Conservation (phyloP, 257 asterid species). For the Fraxinus pennsylvanica region DNA sequence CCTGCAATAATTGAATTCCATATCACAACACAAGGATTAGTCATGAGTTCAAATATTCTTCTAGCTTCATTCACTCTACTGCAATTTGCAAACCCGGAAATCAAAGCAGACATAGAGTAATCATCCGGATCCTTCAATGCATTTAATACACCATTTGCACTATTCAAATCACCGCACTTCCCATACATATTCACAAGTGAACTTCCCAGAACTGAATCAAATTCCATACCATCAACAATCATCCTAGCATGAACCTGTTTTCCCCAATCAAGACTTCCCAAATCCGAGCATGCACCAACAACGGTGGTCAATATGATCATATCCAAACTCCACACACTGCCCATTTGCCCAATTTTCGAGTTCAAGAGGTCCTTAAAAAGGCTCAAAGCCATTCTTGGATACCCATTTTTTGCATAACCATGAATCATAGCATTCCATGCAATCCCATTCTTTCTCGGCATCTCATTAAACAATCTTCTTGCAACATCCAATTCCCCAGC, state of each 20-base stretch:
- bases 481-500: slow-evolving; percentile 60
- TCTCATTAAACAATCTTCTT: slow-evolving; percentile 40
- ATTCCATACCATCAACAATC: slow-evolving; percentile 47
- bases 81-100: slow-evolving; percentile 61
- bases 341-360: slow-evolving; percentile 34
- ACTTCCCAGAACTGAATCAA: slow-evolving; percentile 67
- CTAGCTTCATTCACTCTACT: slow-evolving; percentile 70
- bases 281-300: slow-evolving; percentile 61
- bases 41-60: slow-evolving; percentile 45
- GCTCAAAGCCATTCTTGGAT: slow-evolving; percentile 45
- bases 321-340: slow-evolving; percentile 38
- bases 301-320: slow-evolving; percentile 61
- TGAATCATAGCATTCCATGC: slow-evolving; percentile 76
- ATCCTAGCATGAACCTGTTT: slow-evolving; percentile 76
- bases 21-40: slow-evolving; percentile 53
- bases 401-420: slow-evolving; percentile 57
- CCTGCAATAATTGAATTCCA: slow-evolving; percentile 85
- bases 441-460: slow-evolving; percentile 68
- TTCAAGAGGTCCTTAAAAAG: slow-evolving; percentile 52
- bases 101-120: slow-evolving; percentile 72
- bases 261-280: slow-evolving; percentile 52
- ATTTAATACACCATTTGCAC: slow-evolving; percentile 43
- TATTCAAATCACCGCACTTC: slow-evolving; percentile 66
- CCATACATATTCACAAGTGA: slow-evolving; percentile 82
- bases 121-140: slow-evolving; percentile 57